Evolutionary conservation across 257 asterid genomes (phyloP).

Genomic region (Solanum raphanifolium): DNA sequence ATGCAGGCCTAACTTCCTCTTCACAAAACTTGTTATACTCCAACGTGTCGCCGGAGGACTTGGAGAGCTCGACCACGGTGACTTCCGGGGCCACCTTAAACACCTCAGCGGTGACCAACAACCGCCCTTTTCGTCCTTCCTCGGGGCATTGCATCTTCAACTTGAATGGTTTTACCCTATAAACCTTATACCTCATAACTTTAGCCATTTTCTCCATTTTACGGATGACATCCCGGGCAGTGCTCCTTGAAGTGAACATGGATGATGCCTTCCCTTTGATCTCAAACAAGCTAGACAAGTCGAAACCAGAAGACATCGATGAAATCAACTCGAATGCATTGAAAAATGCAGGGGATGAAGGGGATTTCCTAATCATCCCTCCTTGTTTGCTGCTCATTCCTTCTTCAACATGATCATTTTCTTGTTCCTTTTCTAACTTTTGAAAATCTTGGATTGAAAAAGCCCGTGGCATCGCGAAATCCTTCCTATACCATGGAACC

Average conservation of each 20-base stretch:
- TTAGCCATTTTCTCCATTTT: slow-evolving; percentile 13
- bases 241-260: slow-evolving; percentile 21
- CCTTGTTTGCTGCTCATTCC: slow-evolving; percentile 5
- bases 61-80: slow-evolving; percentile 49
- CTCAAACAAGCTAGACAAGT: slow-evolving; percentile 48
- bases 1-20: slow-evolving; percentile 49
- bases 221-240: slow-evolving; percentile 7
- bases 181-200: slow-evolving; percentile 5
- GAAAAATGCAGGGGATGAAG: slow-evolving; percentile 45
- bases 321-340: slow-evolving; percentile 60
- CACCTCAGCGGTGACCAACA: slow-evolving; percentile 21
- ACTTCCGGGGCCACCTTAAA: slow-evolving; percentile 50
- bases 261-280: slow-evolving; percentile 29
- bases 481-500: slow-evolving; percentile 37
- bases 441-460: slow-evolving; percentile 17
- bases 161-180: slow-evolving; percentile 7
- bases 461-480: slow-evolving; percentile 15
- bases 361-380: slow-evolving; percentile 21
- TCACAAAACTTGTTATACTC: slow-evolving; percentile 49
- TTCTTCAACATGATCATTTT: not conserved
- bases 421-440: slow-evolving; percentile 11
- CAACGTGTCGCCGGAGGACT: slow-evolving; percentile 54
- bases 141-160: slow-evolving; percentile 4
- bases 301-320: slow-evolving; percentile 45
- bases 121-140: slow-evolving; percentile 17